Conservation (phyloP, 2,329 filamentous ascomycete genomes). For the Calonectria crousiana region DNA sequence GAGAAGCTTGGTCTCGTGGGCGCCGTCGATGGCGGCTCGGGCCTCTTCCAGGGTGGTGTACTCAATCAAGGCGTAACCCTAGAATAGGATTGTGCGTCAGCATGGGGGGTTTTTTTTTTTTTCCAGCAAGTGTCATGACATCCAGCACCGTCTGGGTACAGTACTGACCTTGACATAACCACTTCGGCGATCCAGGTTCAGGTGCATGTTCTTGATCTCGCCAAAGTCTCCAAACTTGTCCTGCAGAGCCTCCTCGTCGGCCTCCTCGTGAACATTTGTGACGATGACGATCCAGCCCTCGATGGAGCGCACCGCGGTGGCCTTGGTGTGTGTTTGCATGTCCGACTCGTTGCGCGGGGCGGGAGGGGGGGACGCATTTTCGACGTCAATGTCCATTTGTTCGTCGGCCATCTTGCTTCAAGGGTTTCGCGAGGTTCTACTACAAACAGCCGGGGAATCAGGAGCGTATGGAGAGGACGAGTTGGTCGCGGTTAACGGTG, state of each 20-base stretch:
- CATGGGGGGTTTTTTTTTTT: background rate
- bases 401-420: constrained; percentile 61
- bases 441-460: background rate
- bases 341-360: constrained; percentile 67
- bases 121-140: background rate
- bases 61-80: constrained; percentile 90
- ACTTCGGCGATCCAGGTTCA: constrained; percentile 85
- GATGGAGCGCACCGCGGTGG: constrained; percentile 86
- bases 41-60: constrained; percentile 85
- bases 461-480: background rate
- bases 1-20: constrained; percentile 81
- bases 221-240: constrained; percentile 87
- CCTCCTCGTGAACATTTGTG: constrained; percentile 90
- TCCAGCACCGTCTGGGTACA: background rate
- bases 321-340: constrained; percentile 79
- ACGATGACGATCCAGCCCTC: constrained; percentile 92
- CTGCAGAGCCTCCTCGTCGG: constrained; percentile 84
- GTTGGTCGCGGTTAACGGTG: constrained; percentile 10
- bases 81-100: background rate
- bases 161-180: constrained; percentile 83
- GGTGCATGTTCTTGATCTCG: constrained; percentile 87
- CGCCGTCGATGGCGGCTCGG: constrained; percentile 83
- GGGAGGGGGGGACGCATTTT: constrained; percentile 52
- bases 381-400: constrained; percentile 70
- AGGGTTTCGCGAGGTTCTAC: background rate